Evolutionary conservation across 306 rosid genomes (phyloP), one percentile per base, ranked within the genome.

Genomic region (Malus sylvestris): DNA sequence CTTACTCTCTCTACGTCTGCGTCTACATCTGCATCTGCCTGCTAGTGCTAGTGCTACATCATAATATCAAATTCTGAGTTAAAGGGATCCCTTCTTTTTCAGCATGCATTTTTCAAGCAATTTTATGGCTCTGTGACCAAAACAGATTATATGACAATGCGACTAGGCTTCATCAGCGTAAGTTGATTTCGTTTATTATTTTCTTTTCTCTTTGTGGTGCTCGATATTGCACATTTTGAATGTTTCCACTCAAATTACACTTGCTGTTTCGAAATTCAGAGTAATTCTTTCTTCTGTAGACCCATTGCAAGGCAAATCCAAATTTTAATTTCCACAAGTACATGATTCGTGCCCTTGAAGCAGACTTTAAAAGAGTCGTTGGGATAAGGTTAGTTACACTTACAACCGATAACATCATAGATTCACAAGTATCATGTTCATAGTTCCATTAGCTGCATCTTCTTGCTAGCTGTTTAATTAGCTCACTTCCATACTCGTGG

Each of bases 331-430:
- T 81, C 79, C 75, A 81, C 71, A 81, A 81, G 67, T 81, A 81
- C 75, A 81, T 81, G 85, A 73, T 81, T 23, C 81, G 85, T 57
- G 74, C 79, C 70, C 68, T 81, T 27, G 85, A 81, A 72, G 79
- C 81, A 40, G 85, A 81, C 68, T 77, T 77, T 64, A 77, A 73
- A 78, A 81, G 46, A 81, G 81, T 81, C 29, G 85, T 81, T 72
- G 85, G 85, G 57, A 77, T 77, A 76, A 81, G 85, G 85, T 81
- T 45, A 29, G 76, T 49, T 22, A 40, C 45, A 40, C 45, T 40
- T 40, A 40, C 45, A 40, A 40, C 45, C 45, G 45, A 40, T 40
- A 40, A 40, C 45, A 40, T 40, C 45, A 40, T 40, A 40, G 45
- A 40, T 40, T 40, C 45, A 40, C 45, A 40, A 40, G 45, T 9